Conservation (phyloP, 148 eudicot genomes). For the Fagopyrum esculentum region DNA sequence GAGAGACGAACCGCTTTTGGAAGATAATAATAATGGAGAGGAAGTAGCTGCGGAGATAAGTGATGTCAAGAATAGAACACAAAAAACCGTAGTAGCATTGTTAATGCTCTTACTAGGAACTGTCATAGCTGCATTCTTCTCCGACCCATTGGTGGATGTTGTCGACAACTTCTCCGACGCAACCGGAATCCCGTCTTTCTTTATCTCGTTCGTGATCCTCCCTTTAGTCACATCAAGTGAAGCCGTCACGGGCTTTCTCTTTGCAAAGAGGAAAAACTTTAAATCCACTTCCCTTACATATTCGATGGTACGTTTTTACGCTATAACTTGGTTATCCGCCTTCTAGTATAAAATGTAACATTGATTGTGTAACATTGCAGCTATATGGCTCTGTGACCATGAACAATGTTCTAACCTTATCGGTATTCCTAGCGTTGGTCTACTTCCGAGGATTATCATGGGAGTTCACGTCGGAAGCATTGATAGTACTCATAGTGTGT, state of each 20-base stretch:
- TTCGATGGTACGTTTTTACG: slow-evolving; percentile 55
- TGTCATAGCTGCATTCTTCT: slow-evolving; percentile 67
- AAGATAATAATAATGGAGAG: slow-evolving; percentile 45
- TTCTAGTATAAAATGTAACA: no score
- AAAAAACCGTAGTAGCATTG: slow-evolving; percentile 47
- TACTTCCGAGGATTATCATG: slow-evolving; percentile 63
- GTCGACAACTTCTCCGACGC: slow-evolving; percentile 75
- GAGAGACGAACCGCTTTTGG: slow-evolving; percentile 45
- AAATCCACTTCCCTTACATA: slow-evolving; percentile 82
- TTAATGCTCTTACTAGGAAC: slow-evolving; percentile 55
- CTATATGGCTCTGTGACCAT: slow-evolving; percentile 77
- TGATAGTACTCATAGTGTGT: slow-evolving; percentile 72
- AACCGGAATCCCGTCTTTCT: slow-evolving; percentile 81
- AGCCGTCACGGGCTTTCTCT: slow-evolving; percentile 81
- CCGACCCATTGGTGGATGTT: slow-evolving; percentile 89
- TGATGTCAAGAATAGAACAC: slow-evolving; percentile 38
- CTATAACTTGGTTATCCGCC: no score
- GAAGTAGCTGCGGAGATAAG: slow-evolving; percentile 16
- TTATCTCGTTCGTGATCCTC: slow-evolving; percentile 80
- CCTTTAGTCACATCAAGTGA: slow-evolving; percentile 84
- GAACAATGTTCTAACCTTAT: slow-evolving; percentile 72
- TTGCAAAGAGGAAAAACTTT: slow-evolving; percentile 61
- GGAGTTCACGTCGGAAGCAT: slow-evolving; percentile 93
- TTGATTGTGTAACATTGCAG: slow-evolving; percentile 26
- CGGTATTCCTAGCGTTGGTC: slow-evolving; percentile 76